A percentile compares a stretch with the other conserved stretches of the same genome.
Conservation (phyloP, 345 rosid genomes). For the Lepidium africanum region DNA sequence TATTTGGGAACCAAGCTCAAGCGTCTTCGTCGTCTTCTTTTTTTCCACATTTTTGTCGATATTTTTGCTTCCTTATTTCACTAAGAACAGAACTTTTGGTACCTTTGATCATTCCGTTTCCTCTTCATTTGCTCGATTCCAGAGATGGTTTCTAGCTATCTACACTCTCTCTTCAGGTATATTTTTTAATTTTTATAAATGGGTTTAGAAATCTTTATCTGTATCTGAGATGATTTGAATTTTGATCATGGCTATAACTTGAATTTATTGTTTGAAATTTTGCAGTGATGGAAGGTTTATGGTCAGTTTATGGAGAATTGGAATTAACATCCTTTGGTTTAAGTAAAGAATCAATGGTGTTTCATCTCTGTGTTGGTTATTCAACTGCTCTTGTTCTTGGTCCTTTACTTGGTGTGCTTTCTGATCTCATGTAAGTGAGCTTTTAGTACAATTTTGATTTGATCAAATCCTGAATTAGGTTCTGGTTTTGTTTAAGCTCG, state of each 20-base stretch:
- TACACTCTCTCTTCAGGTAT: constrained; percentile 78
- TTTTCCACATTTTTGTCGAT: constrained; percentile 50
- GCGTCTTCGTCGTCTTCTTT: constrained; percentile 49
- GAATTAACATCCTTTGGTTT: constrained; percentile 42
- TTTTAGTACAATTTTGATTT: neutral
- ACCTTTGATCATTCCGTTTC: constrained; percentile 42
- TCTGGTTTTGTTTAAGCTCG: neutral
- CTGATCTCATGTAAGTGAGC: constrained; percentile 65
- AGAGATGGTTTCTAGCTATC: constrained; percentile 54
- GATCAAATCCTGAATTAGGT: neutral
- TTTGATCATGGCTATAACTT: neutral
- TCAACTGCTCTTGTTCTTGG: constrained; percentile 52
- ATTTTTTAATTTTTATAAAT: neutral
- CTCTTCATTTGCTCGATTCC: constrained; percentile 47
- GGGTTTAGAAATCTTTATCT: neutral
- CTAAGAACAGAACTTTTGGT: constrained; percentile 33
- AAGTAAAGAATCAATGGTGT: constrained; percentile 47
- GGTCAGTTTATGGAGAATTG: constrained; percentile 78
- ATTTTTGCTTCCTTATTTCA: constrained; percentile 38
- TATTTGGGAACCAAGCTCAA: constrained; percentile 64
- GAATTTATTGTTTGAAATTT: neutral
- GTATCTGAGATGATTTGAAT: too few relatives aligned
- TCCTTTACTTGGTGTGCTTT: constrained; percentile 55
- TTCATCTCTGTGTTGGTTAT: constrained; percentile 48
- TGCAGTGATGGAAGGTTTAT: constrained; percentile 65